Base-by-base conservation (phyloP, 2,329 filamentous ascomycete species). In the Pyrenochaeta sp. region DNA sequence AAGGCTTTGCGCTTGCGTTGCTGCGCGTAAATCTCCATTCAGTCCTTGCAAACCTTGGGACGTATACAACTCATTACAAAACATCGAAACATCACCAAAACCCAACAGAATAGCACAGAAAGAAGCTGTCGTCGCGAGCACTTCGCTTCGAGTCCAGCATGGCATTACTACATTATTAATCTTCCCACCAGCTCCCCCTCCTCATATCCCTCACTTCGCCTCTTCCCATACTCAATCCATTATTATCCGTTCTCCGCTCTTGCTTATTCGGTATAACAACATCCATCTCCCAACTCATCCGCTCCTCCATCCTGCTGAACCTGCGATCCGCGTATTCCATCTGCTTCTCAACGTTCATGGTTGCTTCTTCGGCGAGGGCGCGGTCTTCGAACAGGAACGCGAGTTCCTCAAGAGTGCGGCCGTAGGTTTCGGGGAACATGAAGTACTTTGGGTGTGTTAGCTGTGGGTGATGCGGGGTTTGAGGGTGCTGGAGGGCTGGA, bases 401-500 rank as follows among this genome's bases (percentile, higher is more conserved):
- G 53, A 87, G 80, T 65, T 87, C 84, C 65, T 88, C 86, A 0
- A 89, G 79, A 0, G 85, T 88, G 2, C 84, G 83, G 1, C 85
- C 85, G 60, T 84, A 85, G 8, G 86, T 89, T 73, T 90, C 86
- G 31, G 86, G 79, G 61, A 85, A 86, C 70, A 86, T 80, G 73
- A 84, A 83, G 69, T 81, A 86, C 58, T 60, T n/a, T 2, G 9
- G 6, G 3, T 3, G 6, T 2, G 38, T 39, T 42, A 36, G 40
- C 19, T 18, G 5, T 7, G 21, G 26, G 21, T 10, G 3, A 31
- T n/a, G 2, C 14, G 9, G n/a, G n/a, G n/a, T n/a, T n/a, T n/a
- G n/a, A n/a, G 32, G 15, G 6, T 29, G 19, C n/a, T 8, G 18
- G 7, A 14, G 17, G 18, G 11, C 9, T 22, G 18, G 11, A 41